A percentile compares a stretch with the other conserved stretches of the same genome.
These are phyloP conservation scores for Aspergillus tamarii DNA, from an alignment of 2,329 filamentous ascomycete genomes.

Conservation along the genomic window DNA sequence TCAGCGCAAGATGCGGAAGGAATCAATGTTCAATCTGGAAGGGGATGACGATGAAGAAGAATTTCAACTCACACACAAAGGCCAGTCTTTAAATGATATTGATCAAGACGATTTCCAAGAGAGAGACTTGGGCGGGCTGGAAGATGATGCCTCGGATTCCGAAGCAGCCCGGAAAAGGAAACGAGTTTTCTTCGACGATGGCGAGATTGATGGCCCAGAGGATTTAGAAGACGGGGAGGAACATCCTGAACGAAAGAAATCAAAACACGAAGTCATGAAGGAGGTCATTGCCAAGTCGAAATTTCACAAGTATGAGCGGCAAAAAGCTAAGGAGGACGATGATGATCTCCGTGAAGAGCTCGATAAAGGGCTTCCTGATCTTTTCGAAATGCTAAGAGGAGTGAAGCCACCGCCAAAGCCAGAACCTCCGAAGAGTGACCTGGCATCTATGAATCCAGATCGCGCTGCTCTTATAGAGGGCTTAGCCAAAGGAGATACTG, in stretches of 20 bases:
- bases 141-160: slow-evolving; percentile 63
- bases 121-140: slow-evolving; percentile 65
- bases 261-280: slow-evolving; percentile 96
- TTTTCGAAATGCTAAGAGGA: slow-evolving; percentile 71
- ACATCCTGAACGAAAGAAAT: slow-evolving; percentile 83
- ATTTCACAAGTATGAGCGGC: slow-evolving; percentile 89
- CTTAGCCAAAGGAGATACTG: slow-evolving; percentile 67
- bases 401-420: slow-evolving; percentile 58
- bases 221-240: slow-evolving; percentile 57
- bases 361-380: slow-evolving; percentile 77
- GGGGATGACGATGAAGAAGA: slow-evolving; percentile 76
- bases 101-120: slow-evolving; percentile 77
- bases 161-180: slow-evolving; percentile 56
- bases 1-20: slow-evolving; percentile 74
- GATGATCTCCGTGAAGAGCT: slow-evolving; percentile 82
- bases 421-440: slow-evolving; percentile 49
- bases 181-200: slow-evolving; percentile 47
- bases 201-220: slow-evolving; percentile 43
- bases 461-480: slow-evolving; percentile 63
- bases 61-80: slow-evolving; percentile 78
- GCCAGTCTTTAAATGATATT: slow-evolving; percentile 65
- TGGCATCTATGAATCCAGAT: slow-evolving; percentile 63
- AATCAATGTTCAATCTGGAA: slow-evolving; percentile 86
- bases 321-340: slow-evolving; percentile 89
- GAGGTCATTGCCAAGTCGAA: slow-evolving; percentile 98